These are phyloP conservation scores for Tagetes erecta DNA, from an alignment of 129 eudicot species.

Conservation along the genomic window DNA sequence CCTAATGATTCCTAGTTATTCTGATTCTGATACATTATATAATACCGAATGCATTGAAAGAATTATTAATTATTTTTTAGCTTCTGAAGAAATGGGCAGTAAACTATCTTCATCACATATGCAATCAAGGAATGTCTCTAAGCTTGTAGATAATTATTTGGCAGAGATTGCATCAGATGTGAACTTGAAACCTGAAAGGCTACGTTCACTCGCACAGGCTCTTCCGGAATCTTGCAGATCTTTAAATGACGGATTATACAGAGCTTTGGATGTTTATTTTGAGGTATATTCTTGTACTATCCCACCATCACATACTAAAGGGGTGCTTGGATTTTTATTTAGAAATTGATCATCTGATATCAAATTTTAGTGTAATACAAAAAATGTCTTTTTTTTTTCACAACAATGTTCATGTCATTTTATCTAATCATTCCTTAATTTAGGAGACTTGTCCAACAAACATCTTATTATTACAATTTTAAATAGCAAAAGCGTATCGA, in stretches of 20 bases:
- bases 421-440: not conserved
- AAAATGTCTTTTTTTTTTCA: too few relatives aligned
- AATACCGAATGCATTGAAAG: conserved; percentile 66
- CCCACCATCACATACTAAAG: not conserved
- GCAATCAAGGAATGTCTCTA: conserved; percentile 63
- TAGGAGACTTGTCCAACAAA: not conserved
- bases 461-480: not conserved
- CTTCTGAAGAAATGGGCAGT: conserved; percentile 43
- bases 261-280: conserved; percentile 82
- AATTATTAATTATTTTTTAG: conserved; percentile 53
- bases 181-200: conserved; percentile 74
- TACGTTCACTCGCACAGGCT: conserved; percentile 58
- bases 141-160: conserved; percentile 65
- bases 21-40: conserved; percentile 70
- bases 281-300: conserved; percentile 51
- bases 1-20: conserved; percentile 73
- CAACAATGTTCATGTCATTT: not conserved
- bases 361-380: not conserved
- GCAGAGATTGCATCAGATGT: conserved; percentile 89
- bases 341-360: not conserved
- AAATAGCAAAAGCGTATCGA: not conserved
- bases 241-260: conserved; percentile 78
- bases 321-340: not conserved
- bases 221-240: conserved; percentile 81
- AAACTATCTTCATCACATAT: conserved; percentile 43